These are phyloP conservation scores for Arxiozyma slooffiae DNA, from an alignment of 1,139 yeast species.

Conservation along the genomic window DNA sequence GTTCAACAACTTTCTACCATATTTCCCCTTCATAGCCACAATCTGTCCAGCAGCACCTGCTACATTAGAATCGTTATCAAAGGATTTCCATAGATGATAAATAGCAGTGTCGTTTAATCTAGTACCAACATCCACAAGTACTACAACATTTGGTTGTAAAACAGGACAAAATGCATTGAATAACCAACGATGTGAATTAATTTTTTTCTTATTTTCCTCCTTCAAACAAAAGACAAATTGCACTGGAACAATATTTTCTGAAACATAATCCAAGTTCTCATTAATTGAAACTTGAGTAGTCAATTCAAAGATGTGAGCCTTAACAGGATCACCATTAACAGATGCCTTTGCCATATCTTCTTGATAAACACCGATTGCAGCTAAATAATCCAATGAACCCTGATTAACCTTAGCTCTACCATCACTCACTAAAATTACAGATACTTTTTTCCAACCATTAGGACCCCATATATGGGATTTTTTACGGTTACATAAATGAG, in stretches of 20 bases:
- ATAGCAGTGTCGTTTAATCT: slow-evolving; percentile 76
- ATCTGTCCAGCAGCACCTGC: slow-evolving; percentile 99
- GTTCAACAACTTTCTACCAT: slow-evolving; percentile 67
- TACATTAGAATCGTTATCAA: slow-evolving; percentile 88
- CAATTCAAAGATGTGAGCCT: slow-evolving; percentile 88
- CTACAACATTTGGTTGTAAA: slow-evolving; percentile 77
- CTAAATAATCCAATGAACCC: slow-evolving; percentile 71
- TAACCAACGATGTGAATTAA: slow-evolving; percentile 92
- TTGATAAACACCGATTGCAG: slow-evolving; percentile 93
- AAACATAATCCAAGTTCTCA: slow-evolving; percentile 71
- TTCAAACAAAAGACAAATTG: slow-evolving; percentile 84
- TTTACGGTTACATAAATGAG: slow-evolving; percentile 71
- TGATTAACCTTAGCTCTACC: slow-evolving; percentile 83
- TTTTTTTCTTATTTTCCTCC: slow-evolving; percentile 80
- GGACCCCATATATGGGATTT: slow-evolving; percentile 87
- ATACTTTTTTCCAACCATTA: slow-evolving; percentile 92
- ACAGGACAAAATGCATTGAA: slow-evolving; percentile 88
- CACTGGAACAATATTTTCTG: slow-evolving; percentile 81
- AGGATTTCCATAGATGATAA: slow-evolving; percentile 92
- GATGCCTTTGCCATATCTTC: slow-evolving; percentile 91
- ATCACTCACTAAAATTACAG: slow-evolving; percentile 81
- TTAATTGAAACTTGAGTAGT: slow-evolving; percentile 85
- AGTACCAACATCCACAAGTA: slow-evolving; percentile 86
- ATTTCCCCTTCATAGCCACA: slow-evolving; percentile 84
- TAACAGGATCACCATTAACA: slow-evolving; percentile 81